These are phyloP conservation scores for Curvularia spicifera DNA, from an alignment of 2,329 filamentous ascomycete genomes.

Conservation along the genomic window DNA sequence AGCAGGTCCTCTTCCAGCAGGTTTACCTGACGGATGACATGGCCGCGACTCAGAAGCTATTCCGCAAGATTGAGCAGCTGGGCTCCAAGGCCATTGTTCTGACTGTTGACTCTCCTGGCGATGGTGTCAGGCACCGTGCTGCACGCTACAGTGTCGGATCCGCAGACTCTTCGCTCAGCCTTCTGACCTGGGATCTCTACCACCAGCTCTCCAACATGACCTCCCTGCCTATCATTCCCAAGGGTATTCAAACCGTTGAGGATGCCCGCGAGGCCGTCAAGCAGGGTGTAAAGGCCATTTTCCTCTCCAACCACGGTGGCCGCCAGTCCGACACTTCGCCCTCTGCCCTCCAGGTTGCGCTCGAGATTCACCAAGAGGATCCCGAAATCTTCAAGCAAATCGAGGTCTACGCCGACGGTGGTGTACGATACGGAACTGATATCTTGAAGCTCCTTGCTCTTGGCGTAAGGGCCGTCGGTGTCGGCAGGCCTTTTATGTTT, in stretches of 20 bases:
- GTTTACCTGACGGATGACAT: slow-evolving; percentile 48
- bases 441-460: slow-evolving; percentile 49
- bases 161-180: slow-evolving; percentile 40
- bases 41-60: slow-evolving; percentile 39
- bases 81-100: slow-evolving; percentile 52
- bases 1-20: slow-evolving; percentile 51
- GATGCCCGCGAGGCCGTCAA: slow-evolving; percentile 48
- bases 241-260: slow-evolving; percentile 51
- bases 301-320: slow-evolving; percentile 53
- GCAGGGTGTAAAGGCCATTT: slow-evolving; percentile 48
- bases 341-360: slow-evolving; percentile 74
- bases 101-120: slow-evolving; percentile 52
- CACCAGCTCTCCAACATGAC: slow-evolving; percentile 48
- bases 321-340: slow-evolving; percentile 59
- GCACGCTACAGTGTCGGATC: slow-evolving; percentile 42
- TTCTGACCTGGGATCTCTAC: slow-evolving; percentile 46
- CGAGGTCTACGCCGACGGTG: slow-evolving; percentile 52
- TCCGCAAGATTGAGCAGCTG: slow-evolving; percentile 39
- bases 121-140: slow-evolving; percentile 48
- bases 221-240: slow-evolving; percentile 48
- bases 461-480: slow-evolving; percentile 51
- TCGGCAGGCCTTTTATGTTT: slow-evolving; percentile 61
- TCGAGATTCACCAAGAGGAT: slow-evolving; percentile 70
- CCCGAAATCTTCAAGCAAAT: slow-evolving; percentile 50
- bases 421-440: slow-evolving; percentile 51